A percentile compares a stretch with the other conserved stretches of the same genome.
Conservation (phyloP, 768 basidiomycete genomes). For the Saitozyma sp. region DNA sequence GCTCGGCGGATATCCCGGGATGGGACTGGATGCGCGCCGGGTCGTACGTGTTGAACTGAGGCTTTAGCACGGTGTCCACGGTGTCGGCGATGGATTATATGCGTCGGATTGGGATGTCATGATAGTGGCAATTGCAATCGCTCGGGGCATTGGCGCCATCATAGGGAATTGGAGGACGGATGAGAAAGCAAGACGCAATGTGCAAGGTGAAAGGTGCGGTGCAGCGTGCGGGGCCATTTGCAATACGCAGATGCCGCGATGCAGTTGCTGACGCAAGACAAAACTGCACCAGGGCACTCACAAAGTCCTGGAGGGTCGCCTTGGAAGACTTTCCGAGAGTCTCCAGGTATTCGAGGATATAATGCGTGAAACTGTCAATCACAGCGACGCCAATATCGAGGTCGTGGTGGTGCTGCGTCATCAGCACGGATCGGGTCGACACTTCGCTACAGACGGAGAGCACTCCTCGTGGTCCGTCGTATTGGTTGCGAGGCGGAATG, state of each 20-base stretch:
- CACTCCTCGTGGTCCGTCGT: too few species aligned
- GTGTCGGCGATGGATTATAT: too few species aligned
- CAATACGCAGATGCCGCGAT: too few species aligned
- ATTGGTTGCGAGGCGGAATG: too few species aligned
- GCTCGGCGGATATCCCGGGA: slow-evolving; percentile 82
- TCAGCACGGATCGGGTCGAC: slow-evolving; percentile 2
- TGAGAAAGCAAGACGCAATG: too few species aligned
- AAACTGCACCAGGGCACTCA: slow-evolving; percentile 54
- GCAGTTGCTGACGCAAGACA: too few species aligned
- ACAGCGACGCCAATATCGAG: slow-evolving; percentile 92
- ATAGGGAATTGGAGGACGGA: too few species aligned
- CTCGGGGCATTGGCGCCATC: background rate
- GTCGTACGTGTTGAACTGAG: slow-evolving; percentile 78
- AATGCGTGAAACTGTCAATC: slow-evolving; percentile 92
- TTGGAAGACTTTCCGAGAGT: slow-evolving; percentile 85
- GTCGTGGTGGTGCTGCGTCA: slow-evolving; percentile 79
- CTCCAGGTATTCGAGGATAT: slow-evolving; percentile 86
- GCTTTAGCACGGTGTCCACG: too few species aligned
- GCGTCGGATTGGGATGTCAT: background rate
- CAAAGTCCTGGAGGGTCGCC: slow-evolving; percentile 76
- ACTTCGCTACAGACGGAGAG: slow-evolving; percentile 4
- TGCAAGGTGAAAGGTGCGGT: too few species aligned
- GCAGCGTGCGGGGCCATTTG: too few species aligned
- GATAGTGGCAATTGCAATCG: background rate
- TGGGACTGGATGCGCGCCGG: slow-evolving; percentile 73